Base-by-base conservation (phyloP, 441 rosid genomes). In the Arabidopsis hybrid region DNA sequence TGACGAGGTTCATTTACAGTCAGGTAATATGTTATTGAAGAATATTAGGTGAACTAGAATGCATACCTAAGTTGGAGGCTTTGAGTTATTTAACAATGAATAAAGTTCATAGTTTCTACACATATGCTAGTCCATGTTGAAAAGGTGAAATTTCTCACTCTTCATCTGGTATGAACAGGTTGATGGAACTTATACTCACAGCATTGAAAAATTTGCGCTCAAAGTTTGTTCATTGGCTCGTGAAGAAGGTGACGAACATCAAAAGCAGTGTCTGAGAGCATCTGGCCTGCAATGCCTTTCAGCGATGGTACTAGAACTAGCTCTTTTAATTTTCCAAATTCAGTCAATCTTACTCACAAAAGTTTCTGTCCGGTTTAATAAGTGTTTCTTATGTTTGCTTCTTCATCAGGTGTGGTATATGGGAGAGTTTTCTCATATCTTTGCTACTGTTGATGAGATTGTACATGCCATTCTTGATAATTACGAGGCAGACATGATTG, bases 201-300 rank as follows among this genome's bases (percentile, higher is more conserved):
- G 72, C 83, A 90, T 93, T 32, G 98, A 90, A 76, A 88, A 85
- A 17, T 88, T 89, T 76, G 93, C 85, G 8, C 87, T 69, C 49
- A 88, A 83, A 85, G 85, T 89, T 14, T 89, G 99, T 77, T 75
- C 82, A 57, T 72, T 96, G 82, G 95, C 96, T 71, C 74, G 76
- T 13, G 88, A 84, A 71, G 79, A 65, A 29, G 90, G 87, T 71
- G 84, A 82, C 10, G 93, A 88, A 67, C 81, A 76, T 74, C 79
- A 78, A 16, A 82, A 63, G 10, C 73, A 60, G 67, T 62, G 81
- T 69, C 76, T 91, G 71, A 86, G 93, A 78, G 97, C 97, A 56
- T 84, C 93, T 57, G 87, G 97, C 78, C 79, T 96, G 83, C 97
- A 96, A 71, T 96, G 99, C 78, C 92, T 96, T 69, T 89, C 98